Evolutionary conservation across 768 basidiomycete species (phyloP), one percentile per base, ranked within the genome.

Genomic region (Hypholoma sublateritium): DNA sequence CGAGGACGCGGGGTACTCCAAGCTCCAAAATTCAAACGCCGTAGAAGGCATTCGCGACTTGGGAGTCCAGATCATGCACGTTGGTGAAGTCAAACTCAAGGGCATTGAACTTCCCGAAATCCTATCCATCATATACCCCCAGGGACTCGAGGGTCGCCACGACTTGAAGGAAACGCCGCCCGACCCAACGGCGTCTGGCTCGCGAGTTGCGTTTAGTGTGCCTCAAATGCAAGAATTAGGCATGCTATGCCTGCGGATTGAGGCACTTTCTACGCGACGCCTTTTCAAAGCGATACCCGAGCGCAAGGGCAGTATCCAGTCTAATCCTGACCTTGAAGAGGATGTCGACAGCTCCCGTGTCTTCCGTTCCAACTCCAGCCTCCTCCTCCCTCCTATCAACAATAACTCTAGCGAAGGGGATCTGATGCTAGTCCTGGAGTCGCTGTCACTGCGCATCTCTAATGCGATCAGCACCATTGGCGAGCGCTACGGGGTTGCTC

Each of bases 31-130:
- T 5, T 64, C 72, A 1, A 77, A 82, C 43, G 88, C 85, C 9
- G 75, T 95, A 49, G 88, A 92, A 21, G 91, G 86, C 6, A 85
- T 98, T 57, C 82, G 82, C 28, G 77, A 83, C 21, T 78, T 95
- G 63, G 88, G 88, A 1, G 77, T 93, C 36, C 75, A 79, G 34
- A 80, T 95, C 54, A 79, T 86, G 32, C 77, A 80, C n/a, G 80
- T 95, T 16, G 96, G 97, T 4, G 94, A 98, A 72, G 81, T 87
- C 60, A 94, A 93, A 69, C 83, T 98, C 59, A 98, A 98, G 72
- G 97, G 97, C 11, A 77, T 98, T 50, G 96, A 98, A 72, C 79
- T 91, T 1, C 93, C 94, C 1, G 96, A 98, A 72, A 79, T 82
- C 60, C 77, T 98, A 19, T 91, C 93, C n/a, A 70, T 88, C 16